phyloP scores from a whole-genome alignment of 2,329 filamentous ascomycete species.

The Fusarium palustre region DNA sequence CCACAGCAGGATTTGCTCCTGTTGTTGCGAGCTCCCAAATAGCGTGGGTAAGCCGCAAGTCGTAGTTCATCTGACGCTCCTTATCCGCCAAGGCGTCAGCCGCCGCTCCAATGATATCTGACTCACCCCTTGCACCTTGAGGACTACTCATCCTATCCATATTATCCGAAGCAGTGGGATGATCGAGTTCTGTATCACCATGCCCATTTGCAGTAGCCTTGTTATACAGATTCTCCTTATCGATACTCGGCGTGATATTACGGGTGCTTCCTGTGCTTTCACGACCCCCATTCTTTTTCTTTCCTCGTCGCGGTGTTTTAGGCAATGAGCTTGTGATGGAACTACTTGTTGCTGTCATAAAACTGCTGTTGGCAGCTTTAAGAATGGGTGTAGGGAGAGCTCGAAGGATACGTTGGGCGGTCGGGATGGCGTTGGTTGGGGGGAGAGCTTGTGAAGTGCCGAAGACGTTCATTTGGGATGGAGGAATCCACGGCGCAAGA shows the following conservation, averaged over 20 bases:
- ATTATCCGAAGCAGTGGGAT: slow-evolving; percentile 57
- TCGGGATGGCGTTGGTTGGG: slow-evolving; percentile 87
- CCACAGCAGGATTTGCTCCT: slow-evolving; percentile 92
- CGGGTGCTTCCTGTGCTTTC: slow-evolving; percentile 53
- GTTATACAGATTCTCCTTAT: slow-evolving; percentile 63
- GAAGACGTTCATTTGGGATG: slow-evolving; percentile 88
- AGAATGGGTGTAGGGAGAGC: slow-evolving; percentile 90
- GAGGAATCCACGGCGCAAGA: slow-evolving; percentile 95
- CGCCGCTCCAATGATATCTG: slow-evolving; percentile 60
- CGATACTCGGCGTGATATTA: slow-evolving; percentile 54
- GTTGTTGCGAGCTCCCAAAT: slow-evolving; percentile 95
- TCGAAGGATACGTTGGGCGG: slow-evolving; percentile 89
- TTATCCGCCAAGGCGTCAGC: slow-evolving; percentile 74
- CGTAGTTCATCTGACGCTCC: slow-evolving; percentile 81
- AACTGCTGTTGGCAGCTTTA: slow-evolving; percentile 94
- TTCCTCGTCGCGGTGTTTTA: slow-evolving; percentile 70
- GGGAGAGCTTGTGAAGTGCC: slow-evolving; percentile 78
- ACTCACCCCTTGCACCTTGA: slow-evolving; percentile 43
- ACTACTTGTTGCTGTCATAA: slow-evolving; percentile 91
- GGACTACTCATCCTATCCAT: slow-evolving; percentile 61
- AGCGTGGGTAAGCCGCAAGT: slow-evolving; percentile 86
- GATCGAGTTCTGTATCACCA: slow-evolving; percentile 36
- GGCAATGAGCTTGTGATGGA: slow-evolving; percentile 84
- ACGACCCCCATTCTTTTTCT: slow-evolving; percentile 64
- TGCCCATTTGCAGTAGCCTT: slow-evolving; percentile 46